These are phyloP conservation scores for Fusarium drepaniforme DNA, from an alignment of 2,329 filamentous ascomycete species.

Conservation along the genomic window DNA sequence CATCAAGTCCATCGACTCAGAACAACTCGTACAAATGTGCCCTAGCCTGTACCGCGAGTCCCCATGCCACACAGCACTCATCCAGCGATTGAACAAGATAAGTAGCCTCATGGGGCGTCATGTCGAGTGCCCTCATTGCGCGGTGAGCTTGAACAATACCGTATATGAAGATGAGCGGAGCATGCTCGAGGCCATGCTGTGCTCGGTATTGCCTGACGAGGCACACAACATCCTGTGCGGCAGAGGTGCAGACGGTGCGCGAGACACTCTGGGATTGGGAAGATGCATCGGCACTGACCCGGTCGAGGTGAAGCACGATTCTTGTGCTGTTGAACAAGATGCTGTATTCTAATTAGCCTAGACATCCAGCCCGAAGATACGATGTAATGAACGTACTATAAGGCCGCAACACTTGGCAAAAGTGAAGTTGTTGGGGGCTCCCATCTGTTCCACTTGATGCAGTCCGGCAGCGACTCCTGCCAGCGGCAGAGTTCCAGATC, in stretches of 20 bases:
- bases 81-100: conserved; percentile 10
- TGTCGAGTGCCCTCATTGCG: conserved; percentile 5
- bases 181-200: conserved; percentile 37
- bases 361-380: too few species aligned
- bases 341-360: not conserved
- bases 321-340: not conserved
- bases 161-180: conserved; percentile 41
- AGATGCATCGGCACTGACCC: not conserved
- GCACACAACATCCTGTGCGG: conserved; percentile 36
- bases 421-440: conserved; percentile 5
- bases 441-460: conserved; percentile 38
- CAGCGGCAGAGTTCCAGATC: conserved; percentile 38
- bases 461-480: conserved; percentile 30
- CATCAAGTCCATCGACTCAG: not conserved
- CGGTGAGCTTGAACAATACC: conserved; percentile 38
- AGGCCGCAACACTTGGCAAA: not conserved
- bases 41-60: conserved; percentile 7
- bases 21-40: not conserved
- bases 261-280: not conserved
- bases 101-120: not conserved
- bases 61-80: conserved; percentile 20
- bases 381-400: not conserved
- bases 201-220: conserved; percentile 37
- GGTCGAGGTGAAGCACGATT: not conserved
- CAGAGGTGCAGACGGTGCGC: conserved; percentile 24